phyloP scores from a whole-genome alignment of 495 filamentous ascomycete genomes.

The Jackrogersella multiformis region DNA sequence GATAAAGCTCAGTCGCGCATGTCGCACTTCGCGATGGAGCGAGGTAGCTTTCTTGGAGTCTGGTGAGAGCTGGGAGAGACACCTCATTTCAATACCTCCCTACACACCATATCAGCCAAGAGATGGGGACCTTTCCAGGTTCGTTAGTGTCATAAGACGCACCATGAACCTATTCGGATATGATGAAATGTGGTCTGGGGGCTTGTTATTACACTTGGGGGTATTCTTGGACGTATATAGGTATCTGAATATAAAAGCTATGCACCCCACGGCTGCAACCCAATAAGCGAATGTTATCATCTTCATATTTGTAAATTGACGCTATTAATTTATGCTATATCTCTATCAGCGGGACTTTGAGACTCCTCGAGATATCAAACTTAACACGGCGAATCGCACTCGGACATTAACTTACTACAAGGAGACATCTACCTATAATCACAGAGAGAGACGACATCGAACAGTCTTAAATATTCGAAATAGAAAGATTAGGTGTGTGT shows the following conservation, averaged over 20 bases:
- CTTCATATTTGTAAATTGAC: constrained; percentile 24
- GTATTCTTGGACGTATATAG: constrained; percentile 41
- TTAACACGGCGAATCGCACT: not conserved
- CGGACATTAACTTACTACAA: constrained; percentile 6
- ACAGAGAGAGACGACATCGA: not conserved
- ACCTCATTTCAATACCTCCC: constrained; percentile 34
- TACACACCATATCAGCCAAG: constrained; percentile 43
- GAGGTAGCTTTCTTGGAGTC: constrained; percentile 37
- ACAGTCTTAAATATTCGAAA: not conserved
- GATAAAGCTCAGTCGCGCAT: constrained; percentile 42
- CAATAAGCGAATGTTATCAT: constrained; percentile 34
- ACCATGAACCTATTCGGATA: constrained; percentile 28
- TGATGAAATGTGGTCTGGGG: constrained; percentile 20
- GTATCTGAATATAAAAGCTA: constrained; percentile 38
- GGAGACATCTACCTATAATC: not conserved
- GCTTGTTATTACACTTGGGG: constrained; percentile 19
- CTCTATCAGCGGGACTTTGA: not conserved
- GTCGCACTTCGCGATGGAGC: constrained; percentile 34
- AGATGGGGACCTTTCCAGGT: constrained; percentile 36
- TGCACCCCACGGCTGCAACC: constrained; percentile 38
- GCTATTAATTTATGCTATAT: constrained; percentile 3
- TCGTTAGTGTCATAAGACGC: constrained; percentile 47
- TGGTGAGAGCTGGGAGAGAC: constrained; percentile 39
- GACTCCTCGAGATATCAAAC: not conserved
- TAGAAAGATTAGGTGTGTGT: not conserved